Base-by-base conservation (phyloP, 2,329 filamentous ascomycete species). In the Exophiala xenobiotica region DNA sequence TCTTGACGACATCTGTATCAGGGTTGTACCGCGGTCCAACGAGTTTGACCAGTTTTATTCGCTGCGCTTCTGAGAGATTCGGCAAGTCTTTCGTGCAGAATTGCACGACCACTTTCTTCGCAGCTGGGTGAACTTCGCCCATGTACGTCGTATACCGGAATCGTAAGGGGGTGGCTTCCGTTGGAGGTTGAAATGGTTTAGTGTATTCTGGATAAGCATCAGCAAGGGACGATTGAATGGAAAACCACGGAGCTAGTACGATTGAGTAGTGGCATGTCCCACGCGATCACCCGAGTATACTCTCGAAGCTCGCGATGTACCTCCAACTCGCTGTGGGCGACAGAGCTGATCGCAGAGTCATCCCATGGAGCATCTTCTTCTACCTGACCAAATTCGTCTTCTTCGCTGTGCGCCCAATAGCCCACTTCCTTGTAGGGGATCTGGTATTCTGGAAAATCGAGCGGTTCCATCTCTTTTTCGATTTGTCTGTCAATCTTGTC, bases 141-240 rank as follows among this genome's bases (percentile, higher is more conserved):
- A 99, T 86, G 74, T 97, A 97, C 29, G 87, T 91, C 12, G 93
- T 99, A 76, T 96, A 96, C 64, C 93, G 86, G 83, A 96, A 99
- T 64, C 92, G 87, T 51, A 99, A 82, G 39, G 90, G 83, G 62
- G 88, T 78, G 39, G 65, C 67, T 57, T 82, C 70, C 23, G 77
- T 69, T 1, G 92, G 90, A 2, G 84, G 81, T 54, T 78, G 73
- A 68, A 96, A 97, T 14, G 88, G 86, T 70, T 88, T 88, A 49
- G 88, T 86, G 57, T 93, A 80, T 67, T 92, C 89, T 96, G 65
- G 43, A 48, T 44, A 31, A 35, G 20, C 18, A 24, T n/a, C 18
- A 23, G 9, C 19, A 22, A 9, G 19, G 18, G 29, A 9, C 18
- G 18, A 14, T 3, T 35, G 12, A 12, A 9, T 4, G 11, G n/a